Conservation (phyloP, 495 filamentous ascomycete genomes). For the Trichoderma reesei region DNA sequence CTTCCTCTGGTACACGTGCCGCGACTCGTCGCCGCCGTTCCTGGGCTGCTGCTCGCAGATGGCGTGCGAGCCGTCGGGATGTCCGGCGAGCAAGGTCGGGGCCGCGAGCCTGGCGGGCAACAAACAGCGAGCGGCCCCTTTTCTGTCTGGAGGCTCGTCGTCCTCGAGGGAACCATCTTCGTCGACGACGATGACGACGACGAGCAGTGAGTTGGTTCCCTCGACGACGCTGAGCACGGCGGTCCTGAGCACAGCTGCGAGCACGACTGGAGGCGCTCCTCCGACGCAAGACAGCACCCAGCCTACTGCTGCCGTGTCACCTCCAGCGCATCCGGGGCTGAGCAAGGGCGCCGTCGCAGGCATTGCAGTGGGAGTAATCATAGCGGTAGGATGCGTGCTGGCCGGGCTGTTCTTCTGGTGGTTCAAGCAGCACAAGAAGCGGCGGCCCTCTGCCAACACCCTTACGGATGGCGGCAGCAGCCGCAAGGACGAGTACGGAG, state of each 20-base stretch:
- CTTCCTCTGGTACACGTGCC: constrained; percentile 25
- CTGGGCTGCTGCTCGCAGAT: constrained; percentile 26
- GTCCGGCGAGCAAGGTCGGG: constrained; percentile 19
- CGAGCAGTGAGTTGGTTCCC: too few species aligned
- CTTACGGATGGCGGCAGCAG: neutral
- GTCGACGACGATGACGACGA: neutral
- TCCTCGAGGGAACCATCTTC: neutral
- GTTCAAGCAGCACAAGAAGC: neutral
- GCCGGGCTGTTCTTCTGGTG: neutral
- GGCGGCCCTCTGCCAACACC: neutral
- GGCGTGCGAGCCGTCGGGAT: constrained; percentile 20
- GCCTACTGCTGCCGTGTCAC: constrained; percentile 11
- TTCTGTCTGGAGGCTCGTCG: constrained; percentile 10
- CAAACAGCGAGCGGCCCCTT: constrained; percentile 19
- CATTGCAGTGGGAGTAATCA: neutral
- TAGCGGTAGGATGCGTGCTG: neutral
- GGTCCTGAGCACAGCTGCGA: neutral
- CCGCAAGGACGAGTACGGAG: neutral
- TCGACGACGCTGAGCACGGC: neutral
- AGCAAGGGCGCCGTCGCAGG: constrained; percentile 4
- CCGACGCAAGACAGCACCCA: neutral
- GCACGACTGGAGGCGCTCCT: neutral
- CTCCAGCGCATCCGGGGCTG: neutral
- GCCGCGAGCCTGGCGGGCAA: constrained; percentile 13
- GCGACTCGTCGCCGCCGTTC: constrained; percentile 18